Base-by-base conservation (phyloP, 768 basidiomycete species). In the Cyclocybe aegerita region DNA sequence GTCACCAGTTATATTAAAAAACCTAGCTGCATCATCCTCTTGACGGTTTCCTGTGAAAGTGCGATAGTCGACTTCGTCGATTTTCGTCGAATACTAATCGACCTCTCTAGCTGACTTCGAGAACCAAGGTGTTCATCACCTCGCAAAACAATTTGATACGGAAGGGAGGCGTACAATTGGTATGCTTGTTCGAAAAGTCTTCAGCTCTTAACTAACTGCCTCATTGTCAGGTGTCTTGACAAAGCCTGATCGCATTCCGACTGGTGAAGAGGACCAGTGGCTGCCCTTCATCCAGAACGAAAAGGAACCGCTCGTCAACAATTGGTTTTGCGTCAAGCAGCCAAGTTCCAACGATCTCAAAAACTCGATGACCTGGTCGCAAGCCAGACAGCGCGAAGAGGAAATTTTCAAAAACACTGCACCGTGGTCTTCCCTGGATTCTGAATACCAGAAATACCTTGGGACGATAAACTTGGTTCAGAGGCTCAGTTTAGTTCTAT, bases 141-240 rank as follows among this genome's bases (percentile, higher is more conserved):
- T 91, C 0, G 82, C 86, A 0, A 83, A 82, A 55, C 46, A 67
- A 12, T 68, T 77, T 41, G 88, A 90, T 49, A 80, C 82, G 0
- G 68, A 79, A 1, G 87, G 88, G 0, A 74, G 73, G 46, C 76
- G 88, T 2, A 91, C 88, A 0, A 83, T 90, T 11, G 88, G 89
- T 87, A 51, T 15, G 78, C 54, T 16, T 23, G 5, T 23, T 23
- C 23, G 23, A 23, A 23, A 23, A 23, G 23, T 23, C 23, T 23
- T 23, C 23, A 5, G 23, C 5, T 23, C 23, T 23, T 23, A 23
- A 23, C 23, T 5, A 5, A 23, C 23, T 23, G 5, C 5, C 23
- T 23, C 3, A 23, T 23, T 23, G 23, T 23, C 23, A 23, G 23
- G 23, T 3, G 23, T 23, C 23, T 23, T 23, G 30, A 91, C 88